A percentile compares a stretch with the other conserved stretches of the same genome.
These are phyloP conservation scores for Sphaerulina populicola DNA, from an alignment of 2,329 filamentous ascomycete species.

Conservation along the genomic window DNA sequence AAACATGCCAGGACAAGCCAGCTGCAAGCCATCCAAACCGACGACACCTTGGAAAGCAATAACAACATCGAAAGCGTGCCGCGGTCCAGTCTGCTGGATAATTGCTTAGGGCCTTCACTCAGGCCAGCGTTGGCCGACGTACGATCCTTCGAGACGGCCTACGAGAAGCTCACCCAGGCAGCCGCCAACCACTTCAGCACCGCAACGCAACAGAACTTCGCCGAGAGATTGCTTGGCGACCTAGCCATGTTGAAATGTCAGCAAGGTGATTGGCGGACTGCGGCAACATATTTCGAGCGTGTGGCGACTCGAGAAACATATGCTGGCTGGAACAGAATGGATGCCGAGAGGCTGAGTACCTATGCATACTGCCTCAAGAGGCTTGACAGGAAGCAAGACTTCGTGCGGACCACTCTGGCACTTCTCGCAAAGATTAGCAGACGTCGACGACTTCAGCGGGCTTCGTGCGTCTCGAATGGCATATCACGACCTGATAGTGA, in stretches of 20 bases:
- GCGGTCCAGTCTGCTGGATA: not conserved
- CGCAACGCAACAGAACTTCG: constrained; percentile 68
- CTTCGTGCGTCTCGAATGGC: not conserved
- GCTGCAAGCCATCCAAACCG: constrained; percentile 35
- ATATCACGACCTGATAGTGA: constrained; percentile 27
- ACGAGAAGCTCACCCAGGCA: constrained; percentile 65
- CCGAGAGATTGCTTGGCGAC: constrained; percentile 71
- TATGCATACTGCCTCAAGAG: constrained; percentile 75
- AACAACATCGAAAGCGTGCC: constrained; percentile 3
- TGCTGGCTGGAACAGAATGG: constrained; percentile 68
- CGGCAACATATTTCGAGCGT: constrained; percentile 68
- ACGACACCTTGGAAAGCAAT: constrained; percentile 20
- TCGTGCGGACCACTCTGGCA: constrained; percentile 65
- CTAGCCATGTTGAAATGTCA: constrained; percentile 69
- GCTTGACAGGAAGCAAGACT: constrained; percentile 68
- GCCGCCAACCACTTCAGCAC: constrained; percentile 74
- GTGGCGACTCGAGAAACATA: constrained; percentile 72
- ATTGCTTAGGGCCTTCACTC: constrained; percentile 24
- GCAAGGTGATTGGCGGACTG: constrained; percentile 62
- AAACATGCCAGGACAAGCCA: constrained; percentile 20
- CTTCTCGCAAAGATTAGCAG: constrained; percentile 59
- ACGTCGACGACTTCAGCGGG: constrained; percentile 33
- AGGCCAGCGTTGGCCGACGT: constrained; percentile 32
- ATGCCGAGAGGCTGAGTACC: constrained; percentile 76
- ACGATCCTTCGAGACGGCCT: constrained; percentile 35